Base-by-base conservation (phyloP, 1,284 basidiomycete species). In the Laetiporus sulphureus region DNA sequence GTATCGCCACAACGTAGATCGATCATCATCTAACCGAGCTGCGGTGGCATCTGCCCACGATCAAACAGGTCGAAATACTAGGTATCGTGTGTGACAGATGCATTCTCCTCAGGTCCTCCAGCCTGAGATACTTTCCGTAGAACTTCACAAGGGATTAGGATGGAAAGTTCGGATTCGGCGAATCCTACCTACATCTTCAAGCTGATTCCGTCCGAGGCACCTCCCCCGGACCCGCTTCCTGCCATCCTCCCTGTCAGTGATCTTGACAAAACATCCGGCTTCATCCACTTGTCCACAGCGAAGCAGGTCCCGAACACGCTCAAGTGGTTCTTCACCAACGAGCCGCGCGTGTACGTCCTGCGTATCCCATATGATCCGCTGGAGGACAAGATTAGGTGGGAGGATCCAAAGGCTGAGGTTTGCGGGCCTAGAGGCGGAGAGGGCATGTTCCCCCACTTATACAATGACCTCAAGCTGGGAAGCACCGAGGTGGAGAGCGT, bases 271-370 rank as follows among this genome's bases (percentile, higher is more conserved):
- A 37, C 52, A 13, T 65, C 65, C 8, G 75, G 76, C 15, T 80
- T 78, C 62, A 70, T 83, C 36, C 80, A 83, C 57, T 65, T 83
- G 24, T 82, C 78, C 5, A 75, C 73, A 11, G 68, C 75, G 2
- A 32, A 52, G n/a, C 79, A 83, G 57, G 59, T 79, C 8, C 68
- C 70, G 1, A 63, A 63, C 32, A 80, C 78, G 7, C 58, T 80
- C 16, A 63, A 69, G 31, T 62, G 62, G 30, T 83, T 79, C 64
- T 84, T 82, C 59, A 53, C 52, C 6, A 46, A 60, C 19, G 56
- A 66, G 20, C 48, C 59, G 5, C 48, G 52, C 18, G 66, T 83
- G 36, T 69, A 69, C 46, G 53, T 82, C 11, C 58, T 80, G 29
- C 67, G 69, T n/a, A 51, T 78, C 15, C 50, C 60, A 20, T 71